phyloP scores from a whole-genome alignment of 1,139 yeast genomes.

The Yamadazyma kanchanaburiensis region DNA sequence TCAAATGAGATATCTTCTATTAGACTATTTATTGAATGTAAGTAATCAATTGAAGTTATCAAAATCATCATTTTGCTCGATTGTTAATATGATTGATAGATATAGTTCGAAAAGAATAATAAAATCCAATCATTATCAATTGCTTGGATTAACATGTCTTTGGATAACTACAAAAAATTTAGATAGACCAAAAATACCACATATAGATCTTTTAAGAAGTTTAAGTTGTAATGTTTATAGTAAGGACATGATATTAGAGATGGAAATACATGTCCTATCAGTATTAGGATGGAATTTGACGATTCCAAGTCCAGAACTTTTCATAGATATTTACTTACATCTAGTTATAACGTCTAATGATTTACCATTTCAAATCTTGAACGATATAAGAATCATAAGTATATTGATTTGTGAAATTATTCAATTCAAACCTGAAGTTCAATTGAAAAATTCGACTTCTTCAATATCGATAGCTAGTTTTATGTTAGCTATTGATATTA shows the following conservation, averaged over 20 bases:
- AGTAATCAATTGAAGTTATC: constrained; percentile 46
- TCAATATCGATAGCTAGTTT: constrained; percentile 55
- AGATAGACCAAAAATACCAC: constrained; percentile 67
- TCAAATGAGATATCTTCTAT: constrained; percentile 46
- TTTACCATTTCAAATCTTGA: constrained; percentile 9
- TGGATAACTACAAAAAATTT: constrained; percentile 74
- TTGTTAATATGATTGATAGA: constrained; percentile 51
- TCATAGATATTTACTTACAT: constrained; percentile 52
- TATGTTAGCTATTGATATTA: constrained; percentile 19
- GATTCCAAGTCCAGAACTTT: constrained; percentile 58
- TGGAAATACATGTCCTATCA: constrained; percentile 65
- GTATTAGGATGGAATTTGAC: constrained; percentile 54
- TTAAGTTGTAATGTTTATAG: constrained; percentile 64
- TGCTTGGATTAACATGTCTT: constrained; percentile 65
- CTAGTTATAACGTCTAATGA: constrained; percentile 3
- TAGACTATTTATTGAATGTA: constrained; percentile 54
- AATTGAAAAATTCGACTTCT: constrained; percentile 51
- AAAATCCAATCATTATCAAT: constrained; percentile 56
- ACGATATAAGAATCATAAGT: constrained; percentile 53
- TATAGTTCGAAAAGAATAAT: constrained; percentile 49
- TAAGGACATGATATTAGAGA: constrained; percentile 56
- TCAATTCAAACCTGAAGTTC: constrained; percentile 57
- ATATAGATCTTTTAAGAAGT: constrained; percentile 49
- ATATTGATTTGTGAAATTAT: constrained; percentile 62
- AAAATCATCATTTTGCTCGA: constrained; percentile 50